These are phyloP conservation scores for Botrytis medusae DNA, from an alignment of 2,329 filamentous ascomycete species.

Conservation along the genomic window DNA sequence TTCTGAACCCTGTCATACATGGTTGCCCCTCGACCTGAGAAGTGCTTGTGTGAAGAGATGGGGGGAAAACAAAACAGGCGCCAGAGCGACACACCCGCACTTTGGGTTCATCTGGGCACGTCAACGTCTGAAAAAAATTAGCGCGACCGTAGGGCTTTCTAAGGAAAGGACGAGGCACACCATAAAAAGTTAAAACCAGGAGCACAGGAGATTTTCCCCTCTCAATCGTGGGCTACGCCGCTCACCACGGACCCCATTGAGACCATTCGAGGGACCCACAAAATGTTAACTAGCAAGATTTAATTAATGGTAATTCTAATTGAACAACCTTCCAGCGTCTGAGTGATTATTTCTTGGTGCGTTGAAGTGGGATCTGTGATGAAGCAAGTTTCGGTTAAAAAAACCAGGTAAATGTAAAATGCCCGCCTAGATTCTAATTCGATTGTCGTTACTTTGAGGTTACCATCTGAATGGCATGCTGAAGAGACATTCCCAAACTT, in stretches of 20 bases:
- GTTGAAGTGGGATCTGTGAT: conserved; percentile 5
- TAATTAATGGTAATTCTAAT: conserved; percentile 19
- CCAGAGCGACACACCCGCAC: conserved; percentile 32
- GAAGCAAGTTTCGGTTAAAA: not conserved
- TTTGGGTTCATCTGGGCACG: conserved; percentile 41
- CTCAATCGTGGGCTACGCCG: conserved; percentile 19
- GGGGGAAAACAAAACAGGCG: conserved; percentile 23
- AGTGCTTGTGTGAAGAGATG: conserved; percentile 18
- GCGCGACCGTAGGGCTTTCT: conserved; percentile 23
- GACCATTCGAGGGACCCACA: conserved; percentile 1
- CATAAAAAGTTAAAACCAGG: not conserved
- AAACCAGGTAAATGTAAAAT: not conserved
- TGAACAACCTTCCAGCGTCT: conserved; percentile 6
- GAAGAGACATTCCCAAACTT: conserved; percentile 22
- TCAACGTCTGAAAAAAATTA: conserved; percentile 21
- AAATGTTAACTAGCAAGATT: not conserved
- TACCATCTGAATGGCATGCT: conserved; percentile 5
- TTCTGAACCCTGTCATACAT: conserved; percentile 19
- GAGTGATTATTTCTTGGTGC: not conserved
- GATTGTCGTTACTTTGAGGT: not conserved
- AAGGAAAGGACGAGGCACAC: conserved; percentile 20
- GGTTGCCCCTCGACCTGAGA: conserved; percentile 17
- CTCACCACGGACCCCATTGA: conserved; percentile 21
- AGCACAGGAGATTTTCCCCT: conserved; percentile 19
- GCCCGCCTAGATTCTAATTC: conserved; percentile 9